Conservation (phyloP, 306 rosid genomes). For the Quercus rubra region DNA sequence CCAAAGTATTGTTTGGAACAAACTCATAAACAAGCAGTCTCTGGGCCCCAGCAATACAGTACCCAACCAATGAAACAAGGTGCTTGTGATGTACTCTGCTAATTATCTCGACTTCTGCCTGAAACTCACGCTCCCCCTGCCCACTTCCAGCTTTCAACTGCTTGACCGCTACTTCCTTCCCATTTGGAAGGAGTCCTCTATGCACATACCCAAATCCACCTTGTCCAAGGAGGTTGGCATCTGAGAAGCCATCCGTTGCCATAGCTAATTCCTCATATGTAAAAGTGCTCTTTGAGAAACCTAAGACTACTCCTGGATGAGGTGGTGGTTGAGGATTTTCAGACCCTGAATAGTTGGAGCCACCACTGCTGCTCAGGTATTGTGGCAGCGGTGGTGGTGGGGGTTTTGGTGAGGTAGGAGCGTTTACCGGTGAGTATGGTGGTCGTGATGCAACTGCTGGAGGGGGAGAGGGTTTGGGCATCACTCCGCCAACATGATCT, state of each 20-base stretch:
- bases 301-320: slow-evolving; percentile 55
- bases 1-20: slow-evolving; percentile 82
- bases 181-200: slow-evolving; percentile 84
- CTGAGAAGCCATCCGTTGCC: slow-evolving; percentile 95
- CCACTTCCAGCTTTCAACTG: slow-evolving; percentile 97
- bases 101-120: slow-evolving; percentile 94
- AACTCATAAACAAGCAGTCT: slow-evolving; percentile 92
- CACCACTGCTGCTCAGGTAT: slow-evolving; percentile 73
- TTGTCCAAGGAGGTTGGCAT: slow-evolving; percentile 91
- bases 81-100: slow-evolving; percentile 97
- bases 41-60: slow-evolving; percentile 72
- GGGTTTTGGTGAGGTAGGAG: neutral
- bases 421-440: slow-evolving; percentile 29
- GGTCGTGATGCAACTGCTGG: slow-evolving; percentile 62
- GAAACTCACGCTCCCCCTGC: slow-evolving; percentile 96
- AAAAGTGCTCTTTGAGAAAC: slow-evolving; percentile 75
- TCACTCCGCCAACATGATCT: slow-evolving; percentile 28
- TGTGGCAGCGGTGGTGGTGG: slow-evolving; percentile 41
- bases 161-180: slow-evolving; percentile 93
- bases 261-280: slow-evolving; percentile 78
- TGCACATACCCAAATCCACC: slow-evolving; percentile 99
- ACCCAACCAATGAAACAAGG: slow-evolving; percentile 94
- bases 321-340: slow-evolving; percentile 66
- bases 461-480: slow-evolving; percentile 60
- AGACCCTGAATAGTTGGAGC: slow-evolving; percentile 82